A percentile compares a stretch with the other conserved stretches of the same genome.
Conservation (phyloP, 768 basidiomycete species). For the Hysterangium stoloniferum region DNA sequence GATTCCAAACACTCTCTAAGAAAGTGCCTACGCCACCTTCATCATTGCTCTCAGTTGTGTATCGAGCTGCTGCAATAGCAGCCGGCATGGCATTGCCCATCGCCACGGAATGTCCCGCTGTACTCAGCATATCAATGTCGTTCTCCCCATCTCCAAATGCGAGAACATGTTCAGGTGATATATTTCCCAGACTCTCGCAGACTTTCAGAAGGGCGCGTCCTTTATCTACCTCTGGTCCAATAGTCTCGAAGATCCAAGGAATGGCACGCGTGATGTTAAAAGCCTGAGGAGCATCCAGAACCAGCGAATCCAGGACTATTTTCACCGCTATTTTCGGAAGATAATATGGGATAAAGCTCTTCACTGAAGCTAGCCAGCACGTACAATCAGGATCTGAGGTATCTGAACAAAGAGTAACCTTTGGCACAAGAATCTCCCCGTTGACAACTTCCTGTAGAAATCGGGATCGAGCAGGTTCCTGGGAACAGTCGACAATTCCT, state of each 20-base stretch:
- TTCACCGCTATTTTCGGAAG: not conserved
- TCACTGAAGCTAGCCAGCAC: not conserved
- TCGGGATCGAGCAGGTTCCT: not conserved
- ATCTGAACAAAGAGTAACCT: conserved; percentile 9
- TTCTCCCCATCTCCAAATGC: conserved; percentile 14
- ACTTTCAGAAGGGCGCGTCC: conserved; percentile 1
- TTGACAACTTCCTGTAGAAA: not conserved
- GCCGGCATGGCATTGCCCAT: conserved; percentile 13
- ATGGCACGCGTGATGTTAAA: conserved; percentile 12
- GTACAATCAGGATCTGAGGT: not conserved
- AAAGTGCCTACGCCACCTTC: conserved; percentile 13
- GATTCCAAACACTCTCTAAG: conserved; percentile 8
- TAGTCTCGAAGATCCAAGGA: conserved; percentile 10
- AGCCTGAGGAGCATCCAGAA: not conserved
- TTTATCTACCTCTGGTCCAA: conserved; percentile 7
- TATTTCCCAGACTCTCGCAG: conserved; percentile 1
- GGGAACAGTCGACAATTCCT: conserved; percentile 6
- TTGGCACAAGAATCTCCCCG: conserved; percentile 5
- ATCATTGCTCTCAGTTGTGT: conserved; percentile 6
- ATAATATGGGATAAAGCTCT: not conserved
- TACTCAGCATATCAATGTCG: conserved; percentile 7
- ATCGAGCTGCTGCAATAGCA: not conserved
- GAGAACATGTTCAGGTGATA: not conserved
- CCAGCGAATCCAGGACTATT: not conserved
- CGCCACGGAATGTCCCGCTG: conserved; percentile 10